phyloP scores from a whole-genome alignment of 2,329 filamentous ascomycete species.

The Penicillium fuscoglaucum region DNA sequence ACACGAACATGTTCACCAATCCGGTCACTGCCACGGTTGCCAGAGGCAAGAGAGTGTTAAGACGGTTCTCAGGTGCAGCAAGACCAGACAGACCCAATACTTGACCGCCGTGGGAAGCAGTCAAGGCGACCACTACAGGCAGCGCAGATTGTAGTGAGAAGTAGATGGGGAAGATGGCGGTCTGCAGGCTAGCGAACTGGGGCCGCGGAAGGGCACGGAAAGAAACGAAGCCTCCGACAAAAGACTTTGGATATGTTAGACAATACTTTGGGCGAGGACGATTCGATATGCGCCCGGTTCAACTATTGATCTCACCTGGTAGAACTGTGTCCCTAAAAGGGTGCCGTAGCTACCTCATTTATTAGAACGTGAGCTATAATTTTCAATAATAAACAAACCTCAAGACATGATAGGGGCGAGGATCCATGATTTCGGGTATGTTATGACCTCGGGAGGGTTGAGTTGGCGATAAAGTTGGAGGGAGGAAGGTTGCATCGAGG shows the following conservation, averaged over 20 bases:
- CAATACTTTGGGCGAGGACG: neutral
- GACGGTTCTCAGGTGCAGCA: constrained; percentile 59
- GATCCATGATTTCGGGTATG: constrained; percentile 30
- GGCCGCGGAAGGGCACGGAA: constrained; percentile 75
- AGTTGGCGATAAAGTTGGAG: neutral
- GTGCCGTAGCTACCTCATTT: constrained; percentile 70
- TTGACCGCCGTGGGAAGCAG: constrained; percentile 65
- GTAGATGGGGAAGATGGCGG: constrained; percentile 76
- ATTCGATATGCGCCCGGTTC: neutral
- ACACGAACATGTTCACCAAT: constrained; percentile 65
- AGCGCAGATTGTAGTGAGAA: constrained; percentile 79
- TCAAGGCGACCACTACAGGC: constrained; percentile 72
- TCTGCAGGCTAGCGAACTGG: constrained; percentile 78
- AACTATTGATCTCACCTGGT: constrained; percentile 60
- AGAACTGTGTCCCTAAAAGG: constrained; percentile 81
- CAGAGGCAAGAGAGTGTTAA: constrained; percentile 67
- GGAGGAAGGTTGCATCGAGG: neutral
- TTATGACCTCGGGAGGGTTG: constrained; percentile 12
- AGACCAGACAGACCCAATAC: constrained; percentile 33
- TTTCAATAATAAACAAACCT: constrained; percentile 25
- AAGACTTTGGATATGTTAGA: constrained; percentile 57
- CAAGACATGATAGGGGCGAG: constrained; percentile 37
- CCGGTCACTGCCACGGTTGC: constrained; percentile 69
- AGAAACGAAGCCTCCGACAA: constrained; percentile 70
- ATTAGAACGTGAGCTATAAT: neutral